Evolutionary conservation across 495 filamentous ascomycete species (phyloP).

Genomic region (Neurospora sp.): DNA sequence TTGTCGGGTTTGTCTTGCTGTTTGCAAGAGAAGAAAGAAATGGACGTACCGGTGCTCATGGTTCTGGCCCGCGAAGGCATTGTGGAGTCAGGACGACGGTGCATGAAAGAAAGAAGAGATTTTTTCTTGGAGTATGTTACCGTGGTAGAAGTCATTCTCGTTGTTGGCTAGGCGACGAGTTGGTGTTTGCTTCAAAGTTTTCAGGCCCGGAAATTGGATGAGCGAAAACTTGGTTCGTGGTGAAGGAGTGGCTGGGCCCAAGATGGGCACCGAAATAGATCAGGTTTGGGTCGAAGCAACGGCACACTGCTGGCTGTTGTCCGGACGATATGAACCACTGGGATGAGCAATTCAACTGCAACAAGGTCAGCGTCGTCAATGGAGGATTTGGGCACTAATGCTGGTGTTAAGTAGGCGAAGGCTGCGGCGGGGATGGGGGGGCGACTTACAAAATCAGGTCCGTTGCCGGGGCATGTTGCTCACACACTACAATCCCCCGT

Average conservation of each 20-base stretch:
- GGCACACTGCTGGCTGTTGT: background rate
- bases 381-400: background rate
- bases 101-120: constrained; percentile 1
- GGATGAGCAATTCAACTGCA: background rate
- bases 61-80: background rate
- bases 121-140: constrained; percentile 8
- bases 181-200: background rate
- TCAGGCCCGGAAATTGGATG: background rate
- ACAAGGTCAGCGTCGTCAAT: background rate
- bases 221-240: background rate
- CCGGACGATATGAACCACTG: background rate
- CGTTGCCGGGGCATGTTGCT: background rate
- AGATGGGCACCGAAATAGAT: background rate
- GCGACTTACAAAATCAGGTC: background rate
- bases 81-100: background rate
- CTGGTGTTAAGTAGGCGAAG: background rate
- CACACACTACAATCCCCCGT: background rate
- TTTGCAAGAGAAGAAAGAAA: background rate
- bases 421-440: background rate
- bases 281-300: background rate
- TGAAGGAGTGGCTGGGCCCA: background rate
- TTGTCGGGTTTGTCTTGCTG: background rate
- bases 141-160: constrained; percentile 7
- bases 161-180: background rate
- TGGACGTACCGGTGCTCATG: background rate